Evolutionary conservation across 2,329 filamentous ascomycete species (phyloP), one percentile per base, ranked within the genome.

Genomic region (Hypoxylon sp.): DNA sequence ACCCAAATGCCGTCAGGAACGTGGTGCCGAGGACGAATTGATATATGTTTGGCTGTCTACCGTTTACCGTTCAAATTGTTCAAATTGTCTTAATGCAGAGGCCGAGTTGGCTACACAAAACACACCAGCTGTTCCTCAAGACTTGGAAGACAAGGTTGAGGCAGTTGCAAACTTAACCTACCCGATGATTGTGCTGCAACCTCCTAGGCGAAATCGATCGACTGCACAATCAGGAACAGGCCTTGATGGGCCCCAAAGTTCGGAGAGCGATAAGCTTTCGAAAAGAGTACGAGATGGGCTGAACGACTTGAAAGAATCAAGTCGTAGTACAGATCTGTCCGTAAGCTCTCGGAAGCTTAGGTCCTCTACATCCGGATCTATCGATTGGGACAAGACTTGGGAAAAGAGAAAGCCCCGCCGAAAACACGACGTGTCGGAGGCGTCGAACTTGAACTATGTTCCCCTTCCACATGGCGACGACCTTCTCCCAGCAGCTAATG

Each of bases 361-460:
- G 9, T 70, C 70, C 7, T 43, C 71, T 30, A 59, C 53, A 23
- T 66, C 70, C 21, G 73, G 67, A 16, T 72, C 73, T n/a, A 68
- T 73, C 21, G 68, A 73, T 59, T 74, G 69, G 74, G 70, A 71
- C 32, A 74, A 68, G 61, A 71, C 41, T 47, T 74, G 68, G 72
- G 65, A 65, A 11, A 73, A 71, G 50, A 65, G 70, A 47, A 74
- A 71, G 21, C 71, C 74, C 30, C 73, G 64, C 34, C 70, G 67
- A n/a, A 58, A 61, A 37, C 73, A 76, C 45, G 54, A 74, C 54
- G 71, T 75, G 5, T 75, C 75, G 4, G 74, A 76, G 60, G 67
- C 46, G 8, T 74, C 74, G 2, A 47, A 66, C 19, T 41, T 56
- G 8, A 59, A 68, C 11, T 51, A 59, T 16, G 21, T 41, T 37